Evolutionary conservation across 1,284 basidiomycete species (phyloP), one percentile per base, ranked within the genome.

Genomic region (Fomitopsis schrenkii): DNA sequence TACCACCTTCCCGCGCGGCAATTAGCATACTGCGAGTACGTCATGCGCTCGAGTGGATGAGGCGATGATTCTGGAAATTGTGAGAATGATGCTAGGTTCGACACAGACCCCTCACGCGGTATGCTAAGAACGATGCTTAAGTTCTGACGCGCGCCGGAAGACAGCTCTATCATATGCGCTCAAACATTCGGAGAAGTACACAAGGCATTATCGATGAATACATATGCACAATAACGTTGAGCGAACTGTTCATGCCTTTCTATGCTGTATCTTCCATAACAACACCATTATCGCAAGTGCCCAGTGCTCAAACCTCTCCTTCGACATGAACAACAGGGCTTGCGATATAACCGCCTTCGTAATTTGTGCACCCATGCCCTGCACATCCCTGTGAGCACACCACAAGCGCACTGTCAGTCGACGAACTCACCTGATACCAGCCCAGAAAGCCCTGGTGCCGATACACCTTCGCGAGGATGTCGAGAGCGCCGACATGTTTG

Each of bases 281-380:
- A 87, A 61, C 30, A 85, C 72, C 79, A 91, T 85, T 64, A 93
- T 82, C 35, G 78, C 74, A 40, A 93, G 74, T 2, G 89, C 84
- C 83, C 88, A 93, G 15, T 85, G 84, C 72, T 93, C 91, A 66
- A 93, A 93, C 70, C 91, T 88, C 68, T 93, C 91, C 74, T 93
- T 93, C 63, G 89, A 89, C 80, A 90, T 85, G 78, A 92, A 92
- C 58, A 92, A 74, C 63, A 92, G 74, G 1, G 88, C 93, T 74
- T 95, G 93, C 5, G 91, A 90, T 17, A 95, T 75, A 22, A 95
- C 93, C 0, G 94, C 94, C 74, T 96, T 96, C 61, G 85, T 86
- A 63, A 95, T 93, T 73, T 96, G 94, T 10, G 93, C 93, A 71
- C 90, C 82, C 93, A 95, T 95, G 6, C 94, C 94, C 92, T 94